These are phyloP conservation scores for Zea luxurians DNA, from an alignment of 176 grass and related monocot species.

Conservation along the genomic window DNA sequence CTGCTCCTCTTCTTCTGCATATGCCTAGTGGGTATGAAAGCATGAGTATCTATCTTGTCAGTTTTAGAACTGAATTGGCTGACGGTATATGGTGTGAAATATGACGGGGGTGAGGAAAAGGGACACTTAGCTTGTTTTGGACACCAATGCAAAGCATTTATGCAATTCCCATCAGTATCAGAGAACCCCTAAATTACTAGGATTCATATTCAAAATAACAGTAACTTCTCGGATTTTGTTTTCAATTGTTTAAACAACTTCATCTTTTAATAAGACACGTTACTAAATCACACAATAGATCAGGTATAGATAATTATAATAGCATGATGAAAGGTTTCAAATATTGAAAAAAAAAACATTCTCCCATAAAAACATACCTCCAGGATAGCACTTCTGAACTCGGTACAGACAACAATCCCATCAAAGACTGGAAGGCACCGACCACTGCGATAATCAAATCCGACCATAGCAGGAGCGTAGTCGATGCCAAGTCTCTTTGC, in stretches of 20 bases:
- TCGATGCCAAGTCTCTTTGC: conserved; percentile 88
- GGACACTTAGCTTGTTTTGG: background rate
- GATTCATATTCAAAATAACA: background rate
- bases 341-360: conserved; percentile 10
- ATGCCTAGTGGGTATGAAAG: conserved; percentile 52
- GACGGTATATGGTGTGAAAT: background rate
- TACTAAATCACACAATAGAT: background rate
- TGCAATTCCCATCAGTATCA: background rate
- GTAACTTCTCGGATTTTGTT: background rate
- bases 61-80: background rate
- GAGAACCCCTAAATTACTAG: background rate
- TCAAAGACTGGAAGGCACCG: conserved; percentile 70
- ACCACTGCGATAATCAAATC: conserved; percentile 81
- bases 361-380: conserved; percentile 57
- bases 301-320: background rate
- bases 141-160: conserved; percentile 12
- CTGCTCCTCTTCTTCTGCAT: conserved; percentile 67
- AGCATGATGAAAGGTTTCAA: background rate
- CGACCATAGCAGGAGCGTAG: conserved; percentile 90
- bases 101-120: conserved; percentile 1
- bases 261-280: conserved; percentile 2
- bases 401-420: conserved; percentile 77
- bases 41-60: conserved; percentile 15
- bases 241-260: background rate
- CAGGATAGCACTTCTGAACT: conserved; percentile 79